Conservation (phyloP, 371 early-diverging fungal genomes). For the Mortierella sp. region DNA sequence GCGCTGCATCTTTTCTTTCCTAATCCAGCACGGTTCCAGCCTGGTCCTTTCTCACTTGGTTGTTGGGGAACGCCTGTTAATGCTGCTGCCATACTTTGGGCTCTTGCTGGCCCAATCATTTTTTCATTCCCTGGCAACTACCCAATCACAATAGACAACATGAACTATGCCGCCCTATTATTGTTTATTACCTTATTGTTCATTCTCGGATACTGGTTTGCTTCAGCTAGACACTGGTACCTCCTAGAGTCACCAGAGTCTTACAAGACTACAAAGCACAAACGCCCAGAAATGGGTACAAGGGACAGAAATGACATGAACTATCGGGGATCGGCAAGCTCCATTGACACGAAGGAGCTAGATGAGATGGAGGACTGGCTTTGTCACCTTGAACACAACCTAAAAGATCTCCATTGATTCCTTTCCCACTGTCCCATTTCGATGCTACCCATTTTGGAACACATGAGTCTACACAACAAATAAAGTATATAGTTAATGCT, state of each 20-base stretch:
- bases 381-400: constrained; percentile 30
- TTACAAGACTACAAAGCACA: too few species aligned
- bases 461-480: too few species aligned
- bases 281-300: too few species aligned
- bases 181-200: constrained; percentile 11
- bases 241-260: neutral
- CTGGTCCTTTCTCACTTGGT: constrained; percentile 36
- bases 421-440: neutral
- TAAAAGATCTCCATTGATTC: constrained; percentile 9
- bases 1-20: constrained; percentile 33
- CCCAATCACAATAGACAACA: constrained; percentile 28
- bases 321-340: neutral
- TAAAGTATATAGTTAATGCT: too few species aligned
- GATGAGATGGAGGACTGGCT: constrained; percentile 46
- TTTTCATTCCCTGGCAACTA: constrained; percentile 21
- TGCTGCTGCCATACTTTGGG: constrained; percentile 15
- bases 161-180: constrained; percentile 38
- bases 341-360: constrained; percentile 20
- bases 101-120: constrained; percentile 8
- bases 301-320: neutral
- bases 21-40: constrained; percentile 26
- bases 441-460: too few species aligned
- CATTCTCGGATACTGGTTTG: constrained; percentile 31
- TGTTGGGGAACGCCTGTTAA: constrained; percentile 13
- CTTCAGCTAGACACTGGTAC: constrained; percentile 34